phyloP scores from a whole-genome alignment of 768 basidiomycete species.

The Termitomyces sp. region DNA sequence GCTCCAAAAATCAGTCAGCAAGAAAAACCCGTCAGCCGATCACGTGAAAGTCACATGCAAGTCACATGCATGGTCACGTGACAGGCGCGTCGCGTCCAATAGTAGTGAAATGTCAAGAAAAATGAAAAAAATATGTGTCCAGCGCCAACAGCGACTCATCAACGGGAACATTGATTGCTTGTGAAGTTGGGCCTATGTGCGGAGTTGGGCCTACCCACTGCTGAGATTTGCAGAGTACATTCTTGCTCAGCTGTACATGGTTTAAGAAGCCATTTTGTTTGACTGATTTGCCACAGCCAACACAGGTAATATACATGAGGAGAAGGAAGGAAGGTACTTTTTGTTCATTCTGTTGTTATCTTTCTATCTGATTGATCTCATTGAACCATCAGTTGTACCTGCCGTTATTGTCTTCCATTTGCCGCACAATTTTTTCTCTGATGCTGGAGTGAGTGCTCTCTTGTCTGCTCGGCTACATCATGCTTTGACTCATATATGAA shows the following conservation, averaged over 20 bases:
- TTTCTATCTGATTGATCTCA: too few relatives aligned
- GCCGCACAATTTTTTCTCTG: too few relatives aligned
- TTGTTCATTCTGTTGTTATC: too few relatives aligned
- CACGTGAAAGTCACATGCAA: too few relatives aligned
- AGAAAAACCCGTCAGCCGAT: too few relatives aligned
- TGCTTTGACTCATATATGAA: neutral
- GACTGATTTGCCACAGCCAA: neutral
- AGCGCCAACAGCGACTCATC: too few relatives aligned
- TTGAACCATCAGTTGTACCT: neutral
- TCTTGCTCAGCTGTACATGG: neutral
- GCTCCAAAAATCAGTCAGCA: too few relatives aligned
- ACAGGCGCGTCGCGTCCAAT: too few relatives aligned
- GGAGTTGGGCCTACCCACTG: neutral
- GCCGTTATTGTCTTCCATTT: neutral
- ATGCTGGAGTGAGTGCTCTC: neutral
- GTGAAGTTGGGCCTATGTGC: neutral
- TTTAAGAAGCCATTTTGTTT: neutral
- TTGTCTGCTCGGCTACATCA: neutral
- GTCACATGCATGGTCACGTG: too few relatives aligned
- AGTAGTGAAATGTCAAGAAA: too few relatives aligned
- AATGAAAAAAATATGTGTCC: too few relatives aligned
- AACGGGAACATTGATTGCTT: neutral
- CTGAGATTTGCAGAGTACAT: neutral
- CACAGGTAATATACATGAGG: neutral
- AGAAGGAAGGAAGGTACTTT: neutral